Conservation (phyloP, 2,329 filamentous ascomycete species). For the Orbilia blumenaviensis region DNA sequence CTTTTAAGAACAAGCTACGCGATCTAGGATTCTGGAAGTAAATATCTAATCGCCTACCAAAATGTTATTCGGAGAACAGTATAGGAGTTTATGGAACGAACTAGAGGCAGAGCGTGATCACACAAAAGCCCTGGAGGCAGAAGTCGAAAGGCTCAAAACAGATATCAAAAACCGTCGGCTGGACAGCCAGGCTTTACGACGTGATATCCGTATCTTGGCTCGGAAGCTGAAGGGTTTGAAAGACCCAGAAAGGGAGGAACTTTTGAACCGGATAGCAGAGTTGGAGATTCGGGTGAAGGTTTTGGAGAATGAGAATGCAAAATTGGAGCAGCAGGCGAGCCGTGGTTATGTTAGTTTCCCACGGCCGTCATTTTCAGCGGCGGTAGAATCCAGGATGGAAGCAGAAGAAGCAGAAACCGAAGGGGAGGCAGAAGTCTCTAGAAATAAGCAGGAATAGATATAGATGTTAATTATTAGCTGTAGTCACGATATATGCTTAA, state of each 20-base stretch:
- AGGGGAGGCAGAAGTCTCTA: too few species aligned
- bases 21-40: too few species aligned
- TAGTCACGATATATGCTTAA: too few species aligned
- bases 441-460: too few species aligned
- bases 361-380: neutral
- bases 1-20: neutral
- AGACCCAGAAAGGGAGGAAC: neutral
- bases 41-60: neutral
- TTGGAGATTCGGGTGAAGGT: neutral
- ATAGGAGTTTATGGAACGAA: neutral
- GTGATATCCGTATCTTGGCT: neutral
- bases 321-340: neutral
- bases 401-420: too few species aligned
- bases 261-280: neutral
- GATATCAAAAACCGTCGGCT: neutral
- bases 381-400: neutral
- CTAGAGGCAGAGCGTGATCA: neutral
- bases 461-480: too few species aligned
- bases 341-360: neutral
- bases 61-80: slow-evolving; percentile 20
- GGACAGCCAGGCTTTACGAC: neutral
- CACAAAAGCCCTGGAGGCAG: neutral
- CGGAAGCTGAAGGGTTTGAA: neutral
- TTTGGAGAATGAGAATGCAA: neutral
- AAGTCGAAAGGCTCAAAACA: neutral